These are phyloP conservation scores for Plicaturopsis crispa DNA, from an alignment of 768 basidiomycete genomes.

Conservation along the genomic window DNA sequence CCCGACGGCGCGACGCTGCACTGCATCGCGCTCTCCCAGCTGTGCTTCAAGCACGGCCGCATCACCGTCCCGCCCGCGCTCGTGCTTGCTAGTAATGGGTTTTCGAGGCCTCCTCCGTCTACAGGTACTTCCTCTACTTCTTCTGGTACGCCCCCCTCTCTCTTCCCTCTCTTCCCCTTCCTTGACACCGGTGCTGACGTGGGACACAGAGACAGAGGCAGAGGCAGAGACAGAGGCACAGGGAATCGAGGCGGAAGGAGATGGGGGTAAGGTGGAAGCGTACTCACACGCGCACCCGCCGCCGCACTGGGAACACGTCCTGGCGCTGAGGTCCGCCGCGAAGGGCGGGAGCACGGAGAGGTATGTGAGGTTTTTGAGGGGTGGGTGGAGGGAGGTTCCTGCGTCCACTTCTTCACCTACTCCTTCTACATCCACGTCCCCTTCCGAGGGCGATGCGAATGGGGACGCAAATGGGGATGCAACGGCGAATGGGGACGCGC, in stretches of 20 bases:
- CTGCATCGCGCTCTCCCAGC: constrained; percentile 53
- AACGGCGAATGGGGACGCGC: not conserved
- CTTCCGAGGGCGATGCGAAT: not conserved
- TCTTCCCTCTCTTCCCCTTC: no score
- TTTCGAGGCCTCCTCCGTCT: constrained; percentile 16
- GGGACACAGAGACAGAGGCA: no score
- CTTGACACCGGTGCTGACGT: no score
- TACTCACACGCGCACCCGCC: constrained; percentile 38
- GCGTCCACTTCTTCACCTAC: no score
- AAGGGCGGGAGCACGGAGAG: constrained; percentile 27
- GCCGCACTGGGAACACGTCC: constrained; percentile 34
- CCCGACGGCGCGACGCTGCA: constrained; percentile 52
- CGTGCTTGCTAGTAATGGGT: constrained; percentile 54
- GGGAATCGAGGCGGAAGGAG: no score
- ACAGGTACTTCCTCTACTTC: not conserved
- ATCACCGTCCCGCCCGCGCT: constrained; percentile 69
- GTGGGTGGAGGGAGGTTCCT: constrained; percentile 57
- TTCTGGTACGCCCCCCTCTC: constrained; percentile 1
- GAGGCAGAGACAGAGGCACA: no score
- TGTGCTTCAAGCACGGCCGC: constrained; percentile 64
- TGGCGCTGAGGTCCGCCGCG: constrained; percentile 6
- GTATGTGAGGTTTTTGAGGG: constrained; percentile 40
- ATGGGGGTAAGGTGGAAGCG: not conserved
- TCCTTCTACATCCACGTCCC: no score
- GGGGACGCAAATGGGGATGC: not conserved